Percentiles rank a stretch among this genome's conserved stretches.
Conservation (phyloP, 768 basidiomycete genomes). For the Pulveroboletus sp. region DNA sequence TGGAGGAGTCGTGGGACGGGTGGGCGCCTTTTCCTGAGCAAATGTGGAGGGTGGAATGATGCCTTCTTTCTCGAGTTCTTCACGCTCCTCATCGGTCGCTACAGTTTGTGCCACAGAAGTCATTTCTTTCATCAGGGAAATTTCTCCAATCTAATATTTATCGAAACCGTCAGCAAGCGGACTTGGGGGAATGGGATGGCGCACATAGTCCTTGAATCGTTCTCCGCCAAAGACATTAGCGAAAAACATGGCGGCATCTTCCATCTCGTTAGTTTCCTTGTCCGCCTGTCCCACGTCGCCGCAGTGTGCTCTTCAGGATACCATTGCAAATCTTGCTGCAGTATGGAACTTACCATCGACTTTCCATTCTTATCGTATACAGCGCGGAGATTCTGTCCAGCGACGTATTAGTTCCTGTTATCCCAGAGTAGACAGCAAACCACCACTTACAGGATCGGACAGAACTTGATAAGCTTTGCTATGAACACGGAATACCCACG, state of each 20-base stretch:
- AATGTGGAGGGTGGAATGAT: constrained; percentile 28
- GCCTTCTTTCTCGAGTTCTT: constrained; percentile 75
- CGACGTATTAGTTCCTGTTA: constrained; percentile 5
- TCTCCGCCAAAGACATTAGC: constrained; percentile 95
- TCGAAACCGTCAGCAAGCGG: background rate
- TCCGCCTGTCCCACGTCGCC: constrained; percentile 44
- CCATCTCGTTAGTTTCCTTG: constrained; percentile 78
- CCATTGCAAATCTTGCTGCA: constrained; percentile 3
- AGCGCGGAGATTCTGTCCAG: constrained; percentile 65
- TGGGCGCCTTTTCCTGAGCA: constrained; percentile 10
- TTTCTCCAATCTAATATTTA: constrained; percentile 81
- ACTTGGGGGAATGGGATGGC: constrained; percentile 28
- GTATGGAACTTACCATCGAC: constrained; percentile 55
- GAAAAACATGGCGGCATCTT: constrained; percentile 93
- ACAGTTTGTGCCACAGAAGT: constrained; percentile 78
- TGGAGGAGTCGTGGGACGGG: constrained; percentile 18
- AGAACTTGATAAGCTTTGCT: constrained; percentile 96
- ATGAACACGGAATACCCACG: constrained; percentile 16
- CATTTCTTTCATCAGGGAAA: constrained; percentile 93
- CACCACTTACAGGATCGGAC: constrained; percentile 63
- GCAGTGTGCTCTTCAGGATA: background rate
- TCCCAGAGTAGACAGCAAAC: constrained; percentile 12
- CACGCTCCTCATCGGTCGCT: constrained; percentile 90
- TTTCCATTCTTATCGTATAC: constrained; percentile 97
- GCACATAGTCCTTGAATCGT: constrained; percentile 81